phyloP scores from a whole-genome alignment of 441 rosid genomes.

The Biscutella auriculata region DNA sequence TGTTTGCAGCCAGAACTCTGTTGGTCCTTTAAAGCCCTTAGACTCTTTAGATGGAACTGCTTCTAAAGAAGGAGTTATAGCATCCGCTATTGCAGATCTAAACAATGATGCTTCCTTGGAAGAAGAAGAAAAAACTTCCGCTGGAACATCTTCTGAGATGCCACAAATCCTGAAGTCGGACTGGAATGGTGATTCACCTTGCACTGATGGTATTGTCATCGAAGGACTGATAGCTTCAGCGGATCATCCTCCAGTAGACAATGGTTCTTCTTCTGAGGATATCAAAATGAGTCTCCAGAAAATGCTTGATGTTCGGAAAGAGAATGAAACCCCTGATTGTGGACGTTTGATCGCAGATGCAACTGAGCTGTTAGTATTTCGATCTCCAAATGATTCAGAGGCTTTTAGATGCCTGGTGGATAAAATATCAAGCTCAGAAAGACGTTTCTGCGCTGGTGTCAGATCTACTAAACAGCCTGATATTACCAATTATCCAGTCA shows the following conservation, averaged over 20 bases:
- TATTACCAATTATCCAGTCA: slow-evolving; percentile 6
- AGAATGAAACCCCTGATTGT: slow-evolving; percentile 38
- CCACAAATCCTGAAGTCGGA: slow-evolving; percentile 45
- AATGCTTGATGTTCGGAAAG: slow-evolving; percentile 20
- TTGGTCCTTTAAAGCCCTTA: slow-evolving; percentile 37
- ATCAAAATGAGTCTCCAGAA: slow-evolving; percentile 19
- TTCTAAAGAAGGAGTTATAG: slow-evolving; percentile 19
- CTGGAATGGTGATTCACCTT: slow-evolving; percentile 27
- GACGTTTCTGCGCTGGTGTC: slow-evolving; percentile 25
- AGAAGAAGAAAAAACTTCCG: slow-evolving; percentile 31
- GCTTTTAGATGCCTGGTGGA: slow-evolving; percentile 48
- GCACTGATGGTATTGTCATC: slow-evolving; percentile 18
- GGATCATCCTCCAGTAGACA: slow-evolving; percentile 25
- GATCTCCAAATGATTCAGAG: slow-evolving; percentile 52
- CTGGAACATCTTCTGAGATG: slow-evolving; percentile 35
- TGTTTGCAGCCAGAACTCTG: slow-evolving; percentile 35
- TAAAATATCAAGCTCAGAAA: slow-evolving; percentile 35
- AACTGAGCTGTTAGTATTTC: slow-evolving; percentile 52
- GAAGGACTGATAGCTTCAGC: slow-evolving; percentile 17
- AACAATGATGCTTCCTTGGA: slow-evolving; percentile 30
- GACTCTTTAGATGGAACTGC: slow-evolving; percentile 28
- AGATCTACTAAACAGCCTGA: background rate
- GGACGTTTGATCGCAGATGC: slow-evolving; percentile 50
- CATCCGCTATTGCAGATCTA: slow-evolving; percentile 35
- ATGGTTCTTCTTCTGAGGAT: slow-evolving; percentile 23